Conservation (phyloP, 2,329 filamentous ascomycete genomes). For the Geosmithia morbida region DNA sequence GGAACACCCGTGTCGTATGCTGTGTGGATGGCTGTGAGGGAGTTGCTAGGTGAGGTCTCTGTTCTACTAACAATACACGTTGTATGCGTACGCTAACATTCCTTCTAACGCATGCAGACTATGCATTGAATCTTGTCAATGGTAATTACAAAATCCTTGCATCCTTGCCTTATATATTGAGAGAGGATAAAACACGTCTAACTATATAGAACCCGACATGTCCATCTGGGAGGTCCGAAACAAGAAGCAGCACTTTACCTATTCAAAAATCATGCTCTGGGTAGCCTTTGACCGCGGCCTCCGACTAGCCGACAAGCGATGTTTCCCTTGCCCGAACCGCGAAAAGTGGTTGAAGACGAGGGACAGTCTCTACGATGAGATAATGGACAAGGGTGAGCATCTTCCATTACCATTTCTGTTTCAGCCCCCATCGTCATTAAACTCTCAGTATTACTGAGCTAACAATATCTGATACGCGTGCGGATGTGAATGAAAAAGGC, state of each 20-base stretch:
- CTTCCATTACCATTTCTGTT: too few relatives aligned
- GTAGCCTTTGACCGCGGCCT: conserved; percentile 65
- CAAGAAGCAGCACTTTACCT: conserved; percentile 62
- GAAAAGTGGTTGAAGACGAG: conserved; percentile 49
- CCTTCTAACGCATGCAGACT: conserved; percentile 28
- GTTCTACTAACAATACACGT: neutral
- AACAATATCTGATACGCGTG: neutral
- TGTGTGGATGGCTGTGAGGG: conserved; percentile 56
- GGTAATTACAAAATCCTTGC: too few relatives aligned
- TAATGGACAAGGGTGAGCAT: conserved; percentile 52
- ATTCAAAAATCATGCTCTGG: conserved; percentile 77
- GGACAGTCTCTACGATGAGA: conserved; percentile 57
- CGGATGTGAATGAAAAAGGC: conserved; percentile 61
- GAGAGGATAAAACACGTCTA: neutral
- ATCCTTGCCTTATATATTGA: too few relatives aligned
- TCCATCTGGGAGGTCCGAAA: conserved; percentile 75
- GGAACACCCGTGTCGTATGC: conserved; percentile 66
- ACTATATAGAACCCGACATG: conserved; percentile 49
- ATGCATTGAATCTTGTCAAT: conserved; percentile 52
- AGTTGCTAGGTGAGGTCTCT: conserved; percentile 41
- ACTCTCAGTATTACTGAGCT: too few relatives aligned
- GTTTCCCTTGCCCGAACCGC: conserved; percentile 59
- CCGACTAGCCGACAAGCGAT: conserved; percentile 60
- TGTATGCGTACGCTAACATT: neutral
- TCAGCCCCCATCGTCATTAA: neutral